A percentile compares a stretch with the other conserved stretches of the same genome.
phyloP scores from a whole-genome alignment of 192 early-diverging fungal genomes.

The Backusella australiensis region DNA sequence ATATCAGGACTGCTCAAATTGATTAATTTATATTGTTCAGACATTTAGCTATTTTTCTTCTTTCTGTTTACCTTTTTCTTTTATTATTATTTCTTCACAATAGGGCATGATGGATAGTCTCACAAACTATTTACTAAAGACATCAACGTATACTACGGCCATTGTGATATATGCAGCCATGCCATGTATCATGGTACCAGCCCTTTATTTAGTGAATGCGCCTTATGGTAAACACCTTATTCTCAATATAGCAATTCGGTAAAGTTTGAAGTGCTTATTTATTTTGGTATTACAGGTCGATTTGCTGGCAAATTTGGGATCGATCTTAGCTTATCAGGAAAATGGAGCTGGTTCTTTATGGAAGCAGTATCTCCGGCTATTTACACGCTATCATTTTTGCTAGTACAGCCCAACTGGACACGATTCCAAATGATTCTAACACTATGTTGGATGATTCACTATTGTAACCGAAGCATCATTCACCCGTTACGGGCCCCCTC shows the following conservation, averaged over 20 bases:
- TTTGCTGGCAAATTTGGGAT: conserved; percentile 10
- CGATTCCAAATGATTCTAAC: conserved; percentile 21
- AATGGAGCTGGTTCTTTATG: conserved; percentile 37
- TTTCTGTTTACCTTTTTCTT: not conserved
- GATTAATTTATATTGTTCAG: not conserved
- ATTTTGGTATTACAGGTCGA: conserved; percentile 11
- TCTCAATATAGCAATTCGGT: not conserved
- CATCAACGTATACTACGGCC: conserved; percentile 11
- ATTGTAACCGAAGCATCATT: conserved; percentile 33
- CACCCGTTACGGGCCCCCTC: conserved; percentile 26
- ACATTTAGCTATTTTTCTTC: not conserved
- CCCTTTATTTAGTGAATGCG: conserved; percentile 23
- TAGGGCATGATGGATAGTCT: not conserved
- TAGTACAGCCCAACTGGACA: conserved; percentile 12
- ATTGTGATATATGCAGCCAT: conserved; percentile 14
- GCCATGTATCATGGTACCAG: conserved; percentile 8
- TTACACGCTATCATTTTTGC: conserved; percentile 6
- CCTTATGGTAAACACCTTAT: conserved; percentile 26
- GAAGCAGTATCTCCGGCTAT: conserved; percentile 31
- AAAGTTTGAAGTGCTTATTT: not conserved
- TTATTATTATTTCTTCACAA: not conserved
- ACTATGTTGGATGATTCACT: conserved; percentile 33
- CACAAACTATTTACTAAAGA: not conserved
- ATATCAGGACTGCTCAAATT: not conserved
- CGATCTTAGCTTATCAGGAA: conserved; percentile 24